Base-by-base conservation (phyloP, 352 stramenopile genomes). In the Globisporangium nunn region DNA sequence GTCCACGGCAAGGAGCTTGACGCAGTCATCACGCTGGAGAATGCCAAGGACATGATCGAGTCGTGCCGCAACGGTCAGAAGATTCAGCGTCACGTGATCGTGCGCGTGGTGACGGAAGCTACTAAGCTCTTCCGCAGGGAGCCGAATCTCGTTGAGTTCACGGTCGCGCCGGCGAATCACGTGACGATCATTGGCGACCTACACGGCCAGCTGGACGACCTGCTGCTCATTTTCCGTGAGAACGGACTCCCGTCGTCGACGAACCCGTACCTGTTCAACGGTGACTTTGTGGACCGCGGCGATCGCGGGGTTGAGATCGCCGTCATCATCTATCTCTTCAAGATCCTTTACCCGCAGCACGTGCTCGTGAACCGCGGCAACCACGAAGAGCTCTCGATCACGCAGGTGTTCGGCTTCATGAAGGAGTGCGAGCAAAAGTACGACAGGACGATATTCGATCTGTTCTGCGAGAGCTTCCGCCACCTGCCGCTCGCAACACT, bases 221-320 rank as follows among this genome's bases (percentile, higher is more conserved):
- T 96, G 46, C 53, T 94, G 43, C 52, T 93, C 33, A 93, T 96
- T 50, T 72, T 95, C 28, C 71, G 80, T 7, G 78, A 95, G 57
- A 96, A 96, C 53, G 87, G 87, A 0, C 30, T 91, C 11, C 85
- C 85, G 2, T 85, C 74, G 0, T 66, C 78, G 14, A 71, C 65
- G 4, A 95, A 95, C 54, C 81, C 81, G 48, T 95, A 95, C 64
- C 23, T 95, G 43, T 94, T 95, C 53, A 95, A 93, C 51, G 85
- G 85, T 37, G 85, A 95, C 61, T 78, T 95, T 62, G 83, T 95
- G 8, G 85, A 93, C 53, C 77, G 85, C 14, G 85, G 84, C 33
- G 78, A 89, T 57, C 79, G 82, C 18, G 75, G 73, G 33, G 72
- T 93, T n/a, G 85, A 95, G 56, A 86, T 95, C 61, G 59, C 75